A percentile compares a stretch with the other conserved stretches of the same genome.
Conservation (phyloP, 495 filamentous ascomycete species). For the Penicillium canariense region DNA sequence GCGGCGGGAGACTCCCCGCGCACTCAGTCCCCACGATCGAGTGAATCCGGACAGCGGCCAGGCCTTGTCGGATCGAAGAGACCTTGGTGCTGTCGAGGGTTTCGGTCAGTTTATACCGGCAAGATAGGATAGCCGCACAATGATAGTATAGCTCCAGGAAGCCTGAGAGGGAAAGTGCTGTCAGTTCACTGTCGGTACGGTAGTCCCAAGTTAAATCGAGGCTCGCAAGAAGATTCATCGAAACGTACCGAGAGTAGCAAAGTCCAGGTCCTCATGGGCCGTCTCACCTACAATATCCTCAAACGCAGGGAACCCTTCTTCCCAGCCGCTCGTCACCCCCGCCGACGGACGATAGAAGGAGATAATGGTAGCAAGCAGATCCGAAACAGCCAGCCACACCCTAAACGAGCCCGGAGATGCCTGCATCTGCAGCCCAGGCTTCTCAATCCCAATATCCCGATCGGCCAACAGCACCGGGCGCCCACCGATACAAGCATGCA, state of each 20-base stretch:
- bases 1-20: constrained; percentile 49
- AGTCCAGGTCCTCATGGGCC: constrained; percentile 24
- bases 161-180: constrained; percentile 31
- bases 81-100: constrained; percentile 35
- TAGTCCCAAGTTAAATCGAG: neutral
- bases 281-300: constrained; percentile 64
- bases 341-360: constrained; percentile 60
- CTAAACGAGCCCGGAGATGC: constrained; percentile 39
- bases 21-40: constrained; percentile 57
- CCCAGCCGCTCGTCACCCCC: constrained; percentile 47
- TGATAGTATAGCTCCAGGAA: constrained; percentile 70
- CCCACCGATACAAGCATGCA: constrained; percentile 61
- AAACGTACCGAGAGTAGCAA: constrained; percentile 28
- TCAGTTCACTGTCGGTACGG: too few relatives aligned
- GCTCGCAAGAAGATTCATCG: neutral
- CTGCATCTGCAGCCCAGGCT: constrained; percentile 8
- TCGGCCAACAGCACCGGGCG: constrained; percentile 66
- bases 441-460: constrained; percentile 53
- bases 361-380: constrained; percentile 63
- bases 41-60: constrained; percentile 63
- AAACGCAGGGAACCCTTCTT: constrained; percentile 60
- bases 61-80: constrained; percentile 59
- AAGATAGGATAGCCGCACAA: constrained; percentile 62
- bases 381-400: constrained; percentile 51
- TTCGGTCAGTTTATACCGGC: constrained; percentile 42